Evolutionary conservation across 1,284 basidiomycete genomes (phyloP), one percentile per base, ranked within the genome.

Genomic region (Tilletia caries): DNA sequence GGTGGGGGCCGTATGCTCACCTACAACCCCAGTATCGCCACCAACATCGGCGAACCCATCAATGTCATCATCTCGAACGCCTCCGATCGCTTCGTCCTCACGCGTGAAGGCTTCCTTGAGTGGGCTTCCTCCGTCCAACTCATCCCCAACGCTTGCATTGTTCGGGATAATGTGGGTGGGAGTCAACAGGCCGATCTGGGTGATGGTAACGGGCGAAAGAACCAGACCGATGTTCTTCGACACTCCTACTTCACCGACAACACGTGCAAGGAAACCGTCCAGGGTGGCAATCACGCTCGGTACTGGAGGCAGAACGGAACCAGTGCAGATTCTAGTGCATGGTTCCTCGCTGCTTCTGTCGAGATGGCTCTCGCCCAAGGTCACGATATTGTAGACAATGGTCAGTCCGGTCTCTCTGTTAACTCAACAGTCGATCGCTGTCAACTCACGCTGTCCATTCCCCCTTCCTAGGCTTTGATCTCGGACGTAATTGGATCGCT

Each of bases 211-310:
- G 82, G 80, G 2, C 37, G 23, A 52, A 52, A 65, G 20, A 68
- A 73, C 34, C 81, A 83, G 69, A 76, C 74, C 54, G 79, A 77
- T 66, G 70, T 81, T 25, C 69, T 76, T 68, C 75, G 81, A 5
- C 76, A 73, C 68, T 75, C 76, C 33, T 79, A 68, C 68, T 72
- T 76, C n/a, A 75, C 77, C 65, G 71, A 71, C 10, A 75, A 75
- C 2, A 77, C 73, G 3, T 79, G 78, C 52, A 62, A 70, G 50
- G 75, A 82, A 66, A 73, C 73, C n/a, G 62, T 81, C 37, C 70
- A 76, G 20, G 80, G 81, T 46, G 81, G 80, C 43, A 82, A 81
- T 66, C 81, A 82, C 66, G 76, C 80, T 67, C 65, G 80, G 12
- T 82, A 77, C 66, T 82, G 79, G 77, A 65, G 74, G 20, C 81